Base-by-base conservation (phyloP, 2,329 filamentous ascomycete genomes). In the Xylaria sp. region DNA sequence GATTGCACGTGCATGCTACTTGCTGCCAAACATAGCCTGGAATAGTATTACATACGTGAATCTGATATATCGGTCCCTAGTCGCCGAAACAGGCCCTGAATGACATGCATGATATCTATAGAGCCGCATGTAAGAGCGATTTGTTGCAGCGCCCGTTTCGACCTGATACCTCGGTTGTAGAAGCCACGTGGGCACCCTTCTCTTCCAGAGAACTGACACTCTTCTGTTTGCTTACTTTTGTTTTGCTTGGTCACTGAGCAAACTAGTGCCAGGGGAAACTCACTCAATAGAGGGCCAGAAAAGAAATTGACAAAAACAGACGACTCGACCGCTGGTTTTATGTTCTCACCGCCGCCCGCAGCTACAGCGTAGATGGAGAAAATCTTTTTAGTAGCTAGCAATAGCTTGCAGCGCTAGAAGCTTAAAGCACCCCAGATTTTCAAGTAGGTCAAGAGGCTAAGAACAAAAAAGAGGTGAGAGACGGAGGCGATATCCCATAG, bases 101-200 rank as follows among this genome's bases (percentile, higher is more conserved):
- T 69, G 64, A 67, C 68, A 48, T 55, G 62, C 68, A 70, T 70
- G 20, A 65, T 60, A 62, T 68, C 57, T 63, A 51, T 5, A 56
- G 60, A 70, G 68, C 68, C 68, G 68, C 66, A 68, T 28, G 63
- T 65, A 55, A 66, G 65, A 68, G 62, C 20, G 48, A 63, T 41
- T 61, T 56, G 23, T 46, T 25, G n/a, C 41, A 52, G 43, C 41
- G 18, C 36, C 18, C 23, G 51, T 51, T 36, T 62, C 15, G 64
- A n/a, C 51, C 15, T 43, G 51, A 66, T 56, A 49, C 23, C 28
- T 41, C 7, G 48, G 20, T 31, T 48, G 15, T 58, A 46, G 43
- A 54, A 39, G 49, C 28, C 31, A 62, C 39, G 20, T 36, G 13
- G 31, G 39, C 55, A 49, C 13, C 18, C 10, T 18, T 54, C n/a